phyloP scores from a whole-genome alignment of 2,329 filamentous ascomycete species.

The Pseudogymnoascus verrucosus region DNA sequence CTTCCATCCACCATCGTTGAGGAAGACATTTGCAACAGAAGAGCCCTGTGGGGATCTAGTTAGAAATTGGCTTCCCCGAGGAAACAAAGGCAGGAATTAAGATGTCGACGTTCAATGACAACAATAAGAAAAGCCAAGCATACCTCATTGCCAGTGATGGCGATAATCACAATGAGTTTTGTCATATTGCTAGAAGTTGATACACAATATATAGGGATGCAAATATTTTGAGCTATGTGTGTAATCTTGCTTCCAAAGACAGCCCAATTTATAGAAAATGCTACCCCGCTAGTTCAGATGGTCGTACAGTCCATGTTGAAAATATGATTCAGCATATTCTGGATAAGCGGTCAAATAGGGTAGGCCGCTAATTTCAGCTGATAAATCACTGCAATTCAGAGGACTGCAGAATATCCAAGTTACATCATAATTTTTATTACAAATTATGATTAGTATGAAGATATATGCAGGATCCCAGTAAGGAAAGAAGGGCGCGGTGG shows the following conservation, averaged over 20 bases:
- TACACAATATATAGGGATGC: not conserved
- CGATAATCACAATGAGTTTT: slow-evolving; percentile 12
- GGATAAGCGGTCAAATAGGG: not conserved
- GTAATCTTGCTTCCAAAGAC: not conserved
- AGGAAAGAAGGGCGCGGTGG: not conserved
- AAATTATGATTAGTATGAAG: not conserved
- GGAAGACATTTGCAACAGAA: slow-evolving; percentile 37
- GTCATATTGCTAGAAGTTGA: not conserved
- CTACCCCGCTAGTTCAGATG: not conserved
- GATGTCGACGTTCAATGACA: not conserved
- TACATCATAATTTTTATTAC: not conserved
- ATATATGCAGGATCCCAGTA: not conserved
- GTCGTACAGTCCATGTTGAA: not conserved
- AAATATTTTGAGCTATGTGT: not conserved
- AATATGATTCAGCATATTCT: not conserved
- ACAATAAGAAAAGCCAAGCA: not conserved
- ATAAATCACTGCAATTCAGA: not conserved
- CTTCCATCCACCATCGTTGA: slow-evolving; percentile 36
- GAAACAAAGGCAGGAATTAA: not conserved
- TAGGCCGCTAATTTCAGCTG: not conserved
- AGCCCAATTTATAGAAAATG: not conserved
- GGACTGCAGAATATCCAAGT: not conserved
- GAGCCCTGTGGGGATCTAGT: slow-evolving; percentile 32
- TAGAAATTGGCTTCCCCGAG: not conserved
- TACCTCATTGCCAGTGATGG: slow-evolving; percentile 10